A percentile compares a stretch with the other conserved stretches of the same genome.
Evolutionary conservation across 2,329 filamentous ascomycete genomes (phyloP).

Genomic region (Beauveria pseudobassiana): DNA sequence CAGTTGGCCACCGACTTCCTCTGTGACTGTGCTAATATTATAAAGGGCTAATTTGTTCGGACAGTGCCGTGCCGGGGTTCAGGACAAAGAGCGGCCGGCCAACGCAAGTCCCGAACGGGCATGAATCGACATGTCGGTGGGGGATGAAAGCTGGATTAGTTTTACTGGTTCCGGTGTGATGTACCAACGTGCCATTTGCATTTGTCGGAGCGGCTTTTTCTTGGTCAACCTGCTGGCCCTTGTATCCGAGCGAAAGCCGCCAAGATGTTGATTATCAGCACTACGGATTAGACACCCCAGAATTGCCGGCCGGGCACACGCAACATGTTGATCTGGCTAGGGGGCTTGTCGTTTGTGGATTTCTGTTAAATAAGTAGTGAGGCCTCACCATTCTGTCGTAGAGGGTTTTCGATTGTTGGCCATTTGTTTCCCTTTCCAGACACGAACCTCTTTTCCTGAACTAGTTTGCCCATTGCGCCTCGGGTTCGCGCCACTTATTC

Average conservation of each 20-base stretch:
- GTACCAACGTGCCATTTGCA: neutral
- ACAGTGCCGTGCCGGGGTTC: neutral
- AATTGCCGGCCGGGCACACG: neutral
- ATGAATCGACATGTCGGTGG: neutral
- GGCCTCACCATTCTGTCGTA: neutral
- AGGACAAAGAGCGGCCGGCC: neutral
- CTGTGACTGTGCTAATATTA: too few species aligned
- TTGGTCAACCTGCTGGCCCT: neutral
- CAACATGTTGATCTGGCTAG: neutral
- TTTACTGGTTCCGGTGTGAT: neutral
- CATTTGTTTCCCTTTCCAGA: neutral
- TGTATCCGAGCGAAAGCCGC: neutral
- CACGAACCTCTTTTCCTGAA: neutral
- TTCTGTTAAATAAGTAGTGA: neutral
- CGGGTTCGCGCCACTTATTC: neutral
- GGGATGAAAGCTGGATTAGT: neutral
- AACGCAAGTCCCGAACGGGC: neutral
- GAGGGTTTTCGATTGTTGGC: neutral
- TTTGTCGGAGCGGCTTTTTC: neutral
- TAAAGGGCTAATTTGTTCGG: neutral
- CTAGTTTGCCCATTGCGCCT: neutral
- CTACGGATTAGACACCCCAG: neutral
- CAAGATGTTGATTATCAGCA: constrained; percentile 4
- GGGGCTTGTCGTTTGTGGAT: neutral
- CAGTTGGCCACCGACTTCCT: too few species aligned